Percentiles rank a stretch among this genome's conserved stretches.
These are phyloP conservation scores for Penicillium sclerotiorum DNA, from an alignment of 2,329 filamentous ascomycete species.

Conservation along the genomic window DNA sequence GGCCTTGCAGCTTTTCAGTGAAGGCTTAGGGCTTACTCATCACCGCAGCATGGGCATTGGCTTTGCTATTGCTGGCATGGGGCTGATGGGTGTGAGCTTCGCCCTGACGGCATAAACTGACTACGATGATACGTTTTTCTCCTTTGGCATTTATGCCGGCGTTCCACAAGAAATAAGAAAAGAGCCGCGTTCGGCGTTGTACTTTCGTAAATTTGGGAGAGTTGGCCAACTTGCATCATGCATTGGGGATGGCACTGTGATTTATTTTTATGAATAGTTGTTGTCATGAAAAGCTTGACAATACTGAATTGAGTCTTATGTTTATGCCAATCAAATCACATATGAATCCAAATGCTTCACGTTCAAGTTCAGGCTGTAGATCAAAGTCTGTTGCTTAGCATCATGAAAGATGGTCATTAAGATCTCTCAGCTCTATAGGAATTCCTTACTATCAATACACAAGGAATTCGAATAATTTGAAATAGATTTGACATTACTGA, in stretches of 20 bases:
- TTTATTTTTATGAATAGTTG: no score
- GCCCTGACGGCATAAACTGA: slow-evolving; percentile 68
- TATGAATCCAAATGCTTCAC: no score
- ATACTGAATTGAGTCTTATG: no score
- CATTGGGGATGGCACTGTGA: no score
- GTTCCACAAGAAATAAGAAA: neutral
- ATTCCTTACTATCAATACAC: neutral
- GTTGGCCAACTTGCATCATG: no score
- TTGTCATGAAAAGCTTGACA: no score
- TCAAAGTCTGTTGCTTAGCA: no score
- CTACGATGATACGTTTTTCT: slow-evolving; percentile 1
- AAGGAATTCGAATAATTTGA: neutral
- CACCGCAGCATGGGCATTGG: slow-evolving; percentile 40
- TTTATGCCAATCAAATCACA: no score
- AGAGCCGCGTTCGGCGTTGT: neutral
- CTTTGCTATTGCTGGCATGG: slow-evolving; percentile 66
- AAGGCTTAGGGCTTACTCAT: slow-evolving; percentile 75
- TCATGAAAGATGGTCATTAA: no score
- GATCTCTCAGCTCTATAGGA: no score
- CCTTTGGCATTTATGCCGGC: neutral
- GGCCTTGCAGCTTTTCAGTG: slow-evolving; percentile 82
- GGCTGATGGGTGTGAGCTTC: slow-evolving; percentile 79
- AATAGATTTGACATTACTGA: neutral
- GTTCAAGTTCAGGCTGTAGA: no score
- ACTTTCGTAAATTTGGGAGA: no score